Base-by-base conservation (phyloP, 1,284 basidiomycete species). In the Boletellus deceptivus region DNA sequence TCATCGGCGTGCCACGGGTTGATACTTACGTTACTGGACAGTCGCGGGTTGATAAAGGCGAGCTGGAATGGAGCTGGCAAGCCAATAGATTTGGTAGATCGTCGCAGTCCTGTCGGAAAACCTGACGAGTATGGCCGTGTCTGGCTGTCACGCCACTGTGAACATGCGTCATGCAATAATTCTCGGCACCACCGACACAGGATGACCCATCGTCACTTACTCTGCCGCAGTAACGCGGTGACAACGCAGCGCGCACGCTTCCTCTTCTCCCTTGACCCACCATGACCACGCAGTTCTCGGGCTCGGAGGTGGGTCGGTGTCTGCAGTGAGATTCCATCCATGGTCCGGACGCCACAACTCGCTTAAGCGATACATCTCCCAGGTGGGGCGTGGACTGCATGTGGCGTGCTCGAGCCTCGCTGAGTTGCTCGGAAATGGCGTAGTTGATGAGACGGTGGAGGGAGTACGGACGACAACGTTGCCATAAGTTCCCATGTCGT, bases 91-190 rank as follows among this genome's bases (percentile, higher is more conserved):
- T 22, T 33, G 47, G 47, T 27, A 34, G 35, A 24, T 11, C 20
- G 17, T 42, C 24, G 35, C 18, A 27, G 39, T 31, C 31, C 50
- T 54, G 40, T 34, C 46, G 17, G 18, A 10, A 29, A 10, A 29
- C 29, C 20, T 20, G 20, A 20, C 20, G 20, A 20, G 20, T 20
- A 20, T 20, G 20, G 20, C 20, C 20, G 20, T 20, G 20, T 20
- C 29, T 22, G 42, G 24, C 43, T 45, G 49, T 50, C 59, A 64
- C 61, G 56, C 56, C 60, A 62, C 62, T 37, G 44, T 47, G 46
- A 60, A 58, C 50, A 54, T 60, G 58, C 41, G 46, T 48, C 41
- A 35, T 27, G 31, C n/a, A 33, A 17, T 11, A 18, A n/a, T 45
- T 49, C 51, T 46, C 48, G 53, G 49, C 42, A 49, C 40, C 14